Conservation (phyloP, 768 basidiomycete species). For the Agaricus subrufescens region DNA sequence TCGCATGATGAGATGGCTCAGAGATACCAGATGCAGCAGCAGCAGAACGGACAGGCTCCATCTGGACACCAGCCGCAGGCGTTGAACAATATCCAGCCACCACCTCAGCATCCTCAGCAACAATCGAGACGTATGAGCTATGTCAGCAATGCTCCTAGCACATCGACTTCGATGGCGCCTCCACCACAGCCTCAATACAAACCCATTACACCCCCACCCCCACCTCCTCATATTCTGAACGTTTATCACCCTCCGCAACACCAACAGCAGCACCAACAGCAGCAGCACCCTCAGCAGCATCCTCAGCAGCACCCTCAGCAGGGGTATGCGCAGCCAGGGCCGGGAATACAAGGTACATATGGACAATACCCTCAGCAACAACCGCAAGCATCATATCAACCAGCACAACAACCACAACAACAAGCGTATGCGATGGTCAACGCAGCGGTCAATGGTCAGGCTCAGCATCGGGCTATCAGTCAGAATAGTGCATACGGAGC, state of each 20-base stretch:
- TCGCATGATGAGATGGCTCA: constrained; percentile 77
- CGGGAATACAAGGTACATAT: constrained; percentile 13
- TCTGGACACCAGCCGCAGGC: constrained; percentile 17
- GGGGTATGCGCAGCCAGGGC: constrained; percentile 16
- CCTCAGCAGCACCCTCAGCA: constrained; percentile 19
- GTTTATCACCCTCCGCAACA: constrained; percentile 31
- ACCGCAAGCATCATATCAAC: constrained; percentile 20
- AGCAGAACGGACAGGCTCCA: constrained; percentile 19
- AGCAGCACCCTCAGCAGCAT: constrained; percentile 24
- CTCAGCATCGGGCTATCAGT: neutral
- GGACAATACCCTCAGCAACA: constrained; percentile 15
- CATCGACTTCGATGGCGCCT: constrained; percentile 28
- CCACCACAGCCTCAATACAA: constrained; percentile 20
- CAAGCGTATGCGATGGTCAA: constrained; percentile 12
- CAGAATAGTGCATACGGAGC: neutral
- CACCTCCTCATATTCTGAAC: constrained; percentile 15
- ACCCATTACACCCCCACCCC: constrained; percentile 31
- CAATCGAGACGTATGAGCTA: constrained; percentile 32
- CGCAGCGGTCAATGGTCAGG: neutral
- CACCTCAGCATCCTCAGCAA: constrained; percentile 24
- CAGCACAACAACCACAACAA: constrained; percentile 22
- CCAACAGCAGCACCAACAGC: constrained; percentile 16
- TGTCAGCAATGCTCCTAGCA: constrained; percentile 20
- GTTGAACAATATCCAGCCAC: constrained; percentile 15
- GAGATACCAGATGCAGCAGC: constrained; percentile 42